phyloP scores from a whole-genome alignment of 306 rosid species.

The Medicago lupulina region DNA sequence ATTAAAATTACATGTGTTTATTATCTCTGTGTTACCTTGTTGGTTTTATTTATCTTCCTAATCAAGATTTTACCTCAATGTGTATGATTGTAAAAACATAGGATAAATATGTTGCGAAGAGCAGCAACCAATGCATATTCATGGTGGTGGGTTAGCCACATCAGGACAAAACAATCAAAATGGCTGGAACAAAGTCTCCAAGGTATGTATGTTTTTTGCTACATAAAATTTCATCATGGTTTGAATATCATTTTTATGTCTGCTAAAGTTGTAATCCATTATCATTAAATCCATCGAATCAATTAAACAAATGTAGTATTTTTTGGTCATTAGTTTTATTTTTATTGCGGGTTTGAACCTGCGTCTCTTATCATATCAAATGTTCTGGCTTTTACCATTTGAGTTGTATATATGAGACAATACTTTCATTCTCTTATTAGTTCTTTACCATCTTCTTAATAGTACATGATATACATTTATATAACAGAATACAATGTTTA shows the following conservation, averaged over 20 bases:
- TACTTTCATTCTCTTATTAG: not conserved
- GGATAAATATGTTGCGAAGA: slow-evolving; percentile 77
- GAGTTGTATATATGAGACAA: too few species aligned
- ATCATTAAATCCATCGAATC: not conserved
- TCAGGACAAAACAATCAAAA: slow-evolving; percentile 97
- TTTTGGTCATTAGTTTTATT: not conserved
- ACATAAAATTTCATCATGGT: not conserved
- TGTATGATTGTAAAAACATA: slow-evolving; percentile 30
- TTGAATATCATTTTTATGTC: not conserved
- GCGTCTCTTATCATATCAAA: too few species aligned
- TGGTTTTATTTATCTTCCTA: not conserved
- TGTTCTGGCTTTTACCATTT: too few species aligned
- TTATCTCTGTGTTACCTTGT: not conserved
- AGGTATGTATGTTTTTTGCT: slow-evolving; percentile 66
- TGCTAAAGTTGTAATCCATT: not conserved
- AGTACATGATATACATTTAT: too few species aligned
- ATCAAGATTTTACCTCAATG: slow-evolving; percentile 42
- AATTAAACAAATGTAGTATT: not conserved
- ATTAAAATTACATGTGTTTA: slow-evolving; percentile 1
- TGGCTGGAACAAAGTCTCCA: slow-evolving; percentile 95
- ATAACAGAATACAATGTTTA: not conserved
- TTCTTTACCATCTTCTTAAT: not conserved
- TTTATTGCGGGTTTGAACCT: too few species aligned
- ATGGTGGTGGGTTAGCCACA: slow-evolving; percentile 99
- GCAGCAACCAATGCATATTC: slow-evolving; percentile 95